Percentiles rank a stretch among this genome's conserved stretches.
Conservation (phyloP, 2,329 filamentous ascomycete genomes). For the Capronia americana region DNA sequence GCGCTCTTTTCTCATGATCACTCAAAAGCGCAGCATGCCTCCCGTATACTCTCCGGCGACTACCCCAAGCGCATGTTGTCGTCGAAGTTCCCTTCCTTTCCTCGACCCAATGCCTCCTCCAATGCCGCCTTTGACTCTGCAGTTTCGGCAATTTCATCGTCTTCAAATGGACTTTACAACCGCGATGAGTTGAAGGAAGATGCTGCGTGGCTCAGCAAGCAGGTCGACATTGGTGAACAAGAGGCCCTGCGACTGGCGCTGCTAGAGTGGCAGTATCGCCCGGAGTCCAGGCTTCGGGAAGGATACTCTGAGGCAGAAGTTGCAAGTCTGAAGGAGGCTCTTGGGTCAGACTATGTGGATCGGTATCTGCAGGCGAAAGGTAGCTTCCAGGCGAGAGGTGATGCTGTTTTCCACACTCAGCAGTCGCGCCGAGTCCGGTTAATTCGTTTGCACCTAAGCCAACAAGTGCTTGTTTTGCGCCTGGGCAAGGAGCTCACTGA, state of each 20-base stretch:
- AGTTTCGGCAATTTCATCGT: slow-evolving; percentile 79
- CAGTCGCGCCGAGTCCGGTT: slow-evolving; percentile 71
- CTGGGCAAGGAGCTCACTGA: slow-evolving; percentile 29
- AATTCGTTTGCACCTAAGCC: slow-evolving; percentile 68
- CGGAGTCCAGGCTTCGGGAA: slow-evolving; percentile 73
- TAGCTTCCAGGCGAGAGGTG: slow-evolving; percentile 31
- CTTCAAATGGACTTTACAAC: slow-evolving; percentile 70
- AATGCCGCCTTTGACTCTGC: slow-evolving; percentile 79
- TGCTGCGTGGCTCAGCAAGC: slow-evolving; percentile 82
- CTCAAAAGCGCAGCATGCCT: slow-evolving; percentile 13
- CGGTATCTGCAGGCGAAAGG: slow-evolving; percentile 56
- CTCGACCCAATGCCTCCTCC: slow-evolving; percentile 46
- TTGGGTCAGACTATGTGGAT: slow-evolving; percentile 67
- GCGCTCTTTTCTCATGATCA: slow-evolving; percentile 33
- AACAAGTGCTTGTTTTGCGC: slow-evolving; percentile 38
- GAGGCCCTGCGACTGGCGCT: slow-evolving; percentile 80
- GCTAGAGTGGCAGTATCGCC: slow-evolving; percentile 81
- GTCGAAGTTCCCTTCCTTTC: slow-evolving; percentile 26
- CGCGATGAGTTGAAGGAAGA: slow-evolving; percentile 83
- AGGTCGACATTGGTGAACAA: slow-evolving; percentile 78
- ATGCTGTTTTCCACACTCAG: slow-evolving; percentile 64
- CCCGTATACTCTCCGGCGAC: slow-evolving; percentile 29
- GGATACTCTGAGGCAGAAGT: slow-evolving; percentile 79
- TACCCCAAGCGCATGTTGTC: slow-evolving; percentile 30
- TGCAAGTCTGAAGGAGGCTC: slow-evolving; percentile 75